phyloP scores from a whole-genome alignment of 1,139 yeast species.

The Pichia cactophila region DNA sequence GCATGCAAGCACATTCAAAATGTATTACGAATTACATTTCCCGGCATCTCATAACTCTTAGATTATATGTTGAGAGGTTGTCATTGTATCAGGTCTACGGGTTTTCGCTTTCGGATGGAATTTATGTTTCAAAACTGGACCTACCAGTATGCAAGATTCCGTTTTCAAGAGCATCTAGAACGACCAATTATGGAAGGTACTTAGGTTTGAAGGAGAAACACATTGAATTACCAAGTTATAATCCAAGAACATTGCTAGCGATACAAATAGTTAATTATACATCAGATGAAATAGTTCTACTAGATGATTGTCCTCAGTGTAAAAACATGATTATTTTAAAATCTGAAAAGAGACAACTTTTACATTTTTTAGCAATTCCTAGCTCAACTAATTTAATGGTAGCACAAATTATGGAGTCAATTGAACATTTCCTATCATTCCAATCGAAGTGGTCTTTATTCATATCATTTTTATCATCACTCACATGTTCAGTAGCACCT shows the following conservation, averaged over 20 bases:
- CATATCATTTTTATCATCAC: neutral
- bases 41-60: constrained; percentile 4
- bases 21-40: constrained; percentile 8
- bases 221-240: neutral
- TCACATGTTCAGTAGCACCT: neutral
- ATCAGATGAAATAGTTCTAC: neutral
- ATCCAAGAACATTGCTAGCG: neutral
- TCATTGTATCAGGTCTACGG: too few relatives aligned
- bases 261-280: neutral
- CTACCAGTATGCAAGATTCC: neutral
- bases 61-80: neutral
- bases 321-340: neutral
- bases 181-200: neutral
- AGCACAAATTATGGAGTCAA: too few relatives aligned
- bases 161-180: neutral
- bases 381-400: too few relatives aligned
- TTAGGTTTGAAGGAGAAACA: constrained; percentile 1
- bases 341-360: neutral
- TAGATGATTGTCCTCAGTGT: constrained; percentile 10
- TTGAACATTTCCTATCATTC: too few relatives aligned
- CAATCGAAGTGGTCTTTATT: too few relatives aligned
- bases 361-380: too few relatives aligned
- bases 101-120: neutral
- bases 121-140: neutral
- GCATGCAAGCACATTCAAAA: constrained; percentile 3